phyloP scores from a whole-genome alignment of 1,284 basidiomycete species.

The Fomitopsis schrenkii region DNA sequence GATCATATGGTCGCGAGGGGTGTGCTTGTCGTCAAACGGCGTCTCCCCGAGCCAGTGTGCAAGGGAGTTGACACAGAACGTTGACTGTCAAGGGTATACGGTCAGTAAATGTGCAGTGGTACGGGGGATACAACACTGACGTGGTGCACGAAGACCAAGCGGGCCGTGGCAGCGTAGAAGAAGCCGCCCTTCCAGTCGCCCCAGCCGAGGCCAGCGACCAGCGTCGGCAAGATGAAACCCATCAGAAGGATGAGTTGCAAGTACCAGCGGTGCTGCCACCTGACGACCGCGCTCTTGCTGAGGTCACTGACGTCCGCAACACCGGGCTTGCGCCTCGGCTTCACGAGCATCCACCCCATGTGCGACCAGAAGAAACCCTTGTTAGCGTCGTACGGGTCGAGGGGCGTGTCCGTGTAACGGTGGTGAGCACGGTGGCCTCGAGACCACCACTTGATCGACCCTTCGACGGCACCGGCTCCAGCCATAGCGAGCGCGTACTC shows the following conservation, averaged over 20 bases:
- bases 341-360: constrained; percentile 91
- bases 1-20: constrained; percentile 84
- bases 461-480: constrained; percentile 86
- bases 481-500: constrained; percentile 77
- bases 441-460: constrained; percentile 95
- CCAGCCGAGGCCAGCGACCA: constrained; percentile 80
- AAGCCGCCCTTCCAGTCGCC: constrained; percentile 83
- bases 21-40: constrained; percentile 94
- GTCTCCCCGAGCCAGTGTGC: constrained; percentile 93
- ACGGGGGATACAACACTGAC: constrained; percentile 38
- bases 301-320: constrained; percentile 88
- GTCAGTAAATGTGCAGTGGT: background rate
- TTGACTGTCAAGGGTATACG: constrained; percentile 52
- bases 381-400: constrained; percentile 92
- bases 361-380: constrained; percentile 80
- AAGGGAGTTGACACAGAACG: constrained; percentile 94
- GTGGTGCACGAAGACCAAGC: constrained; percentile 87
- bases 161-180: constrained; percentile 81
- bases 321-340: constrained; percentile 84
- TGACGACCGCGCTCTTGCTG: constrained; percentile 70
- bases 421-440: constrained; percentile 92
- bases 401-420: constrained; percentile 92
- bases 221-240: constrained; percentile 72
- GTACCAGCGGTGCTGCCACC: constrained; percentile 89
- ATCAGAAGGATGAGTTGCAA: constrained; percentile 66